A percentile compares a stretch with the other conserved stretches of the same genome.
Evolutionary conservation across 2,329 filamentous ascomycete genomes (phyloP).

Genomic region (Penicillium decumbens): DNA sequence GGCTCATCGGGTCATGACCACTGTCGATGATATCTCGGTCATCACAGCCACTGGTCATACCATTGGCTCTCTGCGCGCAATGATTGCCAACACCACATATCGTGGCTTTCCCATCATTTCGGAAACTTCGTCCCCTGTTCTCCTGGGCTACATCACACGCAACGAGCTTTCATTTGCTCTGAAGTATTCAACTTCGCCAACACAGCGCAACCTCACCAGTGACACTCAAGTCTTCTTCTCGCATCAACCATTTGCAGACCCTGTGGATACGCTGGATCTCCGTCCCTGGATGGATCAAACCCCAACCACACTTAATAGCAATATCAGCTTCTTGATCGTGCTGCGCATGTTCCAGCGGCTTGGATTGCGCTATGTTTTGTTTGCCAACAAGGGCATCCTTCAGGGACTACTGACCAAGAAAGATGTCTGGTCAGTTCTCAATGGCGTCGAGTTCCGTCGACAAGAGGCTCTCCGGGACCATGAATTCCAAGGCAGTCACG

Average conservation of each 20-base stretch:
- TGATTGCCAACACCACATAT: conserved; percentile 71
- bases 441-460: conserved; percentile 61
- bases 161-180: conserved; percentile 83
- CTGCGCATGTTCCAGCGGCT: conserved; percentile 93
- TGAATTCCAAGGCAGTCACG: conserved; percentile 24
- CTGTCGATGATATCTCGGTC: conserved; percentile 81
- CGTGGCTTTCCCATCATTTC: conserved; percentile 89
- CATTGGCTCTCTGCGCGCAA: conserved; percentile 64
- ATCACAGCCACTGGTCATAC: conserved; percentile 86
- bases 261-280: conserved; percentile 73
- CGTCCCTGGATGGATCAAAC: conserved; percentile 99
- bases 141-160: conserved; percentile 90
- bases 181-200: conserved; percentile 52
- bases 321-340: conserved; percentile 74
- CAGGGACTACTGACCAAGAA: conserved; percentile 93
- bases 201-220: conserved; percentile 51
- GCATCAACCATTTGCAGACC: conserved; percentile 76
- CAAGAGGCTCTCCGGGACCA: conserved; percentile 30
- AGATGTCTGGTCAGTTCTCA: conserved; percentile 90
- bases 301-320: conserved; percentile 78
- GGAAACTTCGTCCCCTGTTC: conserved; percentile 67
- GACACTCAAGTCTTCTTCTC: conserved; percentile 79
- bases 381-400: conserved; percentile 74
- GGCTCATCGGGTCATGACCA: conserved; percentile 85
- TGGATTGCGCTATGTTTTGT: conserved; percentile 83